phyloP scores from a whole-genome alignment of 2,329 filamentous ascomycete species.

The Aspergillus neotritici region DNA sequence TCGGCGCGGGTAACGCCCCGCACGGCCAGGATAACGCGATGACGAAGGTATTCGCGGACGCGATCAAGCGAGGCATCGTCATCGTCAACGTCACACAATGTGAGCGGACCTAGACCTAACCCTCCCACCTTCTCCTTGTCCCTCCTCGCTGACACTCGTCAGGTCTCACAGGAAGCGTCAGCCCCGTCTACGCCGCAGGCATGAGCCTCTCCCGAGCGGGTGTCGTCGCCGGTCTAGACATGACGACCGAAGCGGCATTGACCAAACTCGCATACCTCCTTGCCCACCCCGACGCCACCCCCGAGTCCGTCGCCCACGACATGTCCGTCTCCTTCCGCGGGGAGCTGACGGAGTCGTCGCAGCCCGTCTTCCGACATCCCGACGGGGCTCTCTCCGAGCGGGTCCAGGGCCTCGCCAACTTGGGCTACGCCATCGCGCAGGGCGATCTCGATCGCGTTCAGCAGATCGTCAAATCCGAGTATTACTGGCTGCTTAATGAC shows the following conservation, averaged over 20 bases:
- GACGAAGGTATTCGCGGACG: constrained; percentile 69
- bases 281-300: constrained; percentile 58
- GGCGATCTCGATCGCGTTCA: constrained; percentile 62
- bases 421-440: constrained; percentile 73
- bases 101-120: too few species aligned
- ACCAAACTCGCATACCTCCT: constrained; percentile 87
- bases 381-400: constrained; percentile 52
- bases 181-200: constrained; percentile 69
- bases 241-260: constrained; percentile 84
- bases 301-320: constrained; percentile 59
- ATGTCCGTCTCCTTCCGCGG: constrained; percentile 75
- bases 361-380: constrained; percentile 71
- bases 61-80: constrained; percentile 72
- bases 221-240: constrained; percentile 81
- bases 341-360: constrained; percentile 72
- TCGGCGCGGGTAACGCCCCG: constrained; percentile 87
- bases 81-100: constrained; percentile 93
- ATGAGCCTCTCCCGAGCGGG: constrained; percentile 75
- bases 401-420: constrained; percentile 63
- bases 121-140: constrained; percentile 34
- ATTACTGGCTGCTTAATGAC: constrained; percentile 63
- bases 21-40: constrained; percentile 73
- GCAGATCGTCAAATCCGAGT: constrained; percentile 62
- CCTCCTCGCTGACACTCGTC: constrained; percentile 14
- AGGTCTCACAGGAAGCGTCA: constrained; percentile 63